These are phyloP conservation scores for Magnusiomyces suaveolens DNA, from an alignment of 1,139 yeast species.

Conservation along the genomic window DNA sequence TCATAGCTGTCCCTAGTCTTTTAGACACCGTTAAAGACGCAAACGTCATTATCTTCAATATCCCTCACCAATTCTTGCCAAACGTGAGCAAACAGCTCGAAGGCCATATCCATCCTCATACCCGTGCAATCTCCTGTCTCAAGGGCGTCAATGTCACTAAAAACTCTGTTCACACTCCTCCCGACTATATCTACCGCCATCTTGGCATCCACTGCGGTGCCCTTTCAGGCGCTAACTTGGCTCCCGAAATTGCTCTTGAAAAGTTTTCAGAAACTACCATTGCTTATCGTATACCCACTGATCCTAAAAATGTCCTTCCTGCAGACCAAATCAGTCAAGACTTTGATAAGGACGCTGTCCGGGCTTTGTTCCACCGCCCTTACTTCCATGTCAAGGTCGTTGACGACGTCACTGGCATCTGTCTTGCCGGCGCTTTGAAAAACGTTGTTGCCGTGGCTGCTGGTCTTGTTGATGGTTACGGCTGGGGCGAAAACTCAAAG, in stretches of 20 bases:
- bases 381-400: conserved; percentile 90
- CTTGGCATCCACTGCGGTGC: conserved; percentile 89
- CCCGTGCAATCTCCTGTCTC: conserved; percentile 83
- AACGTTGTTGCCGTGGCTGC: conserved; percentile 90
- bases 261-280: conserved; percentile 94
- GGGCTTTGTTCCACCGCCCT: conserved; percentile 81
- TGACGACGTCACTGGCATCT: conserved; percentile 86
- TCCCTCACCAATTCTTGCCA: conserved; percentile 76
- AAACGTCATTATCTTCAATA: conserved; percentile 77
- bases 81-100: conserved; percentile 62
- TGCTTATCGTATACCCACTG: conserved; percentile 61
- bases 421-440: conserved; percentile 90
- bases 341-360: conserved; percentile 57
- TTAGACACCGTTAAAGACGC: conserved; percentile 63
- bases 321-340: conserved; percentile 61
- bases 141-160: conserved; percentile 83
- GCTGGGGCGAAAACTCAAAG: conserved; percentile 98
- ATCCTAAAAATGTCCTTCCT: background rate
- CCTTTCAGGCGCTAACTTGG: conserved; percentile 88
- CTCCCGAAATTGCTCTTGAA: conserved; percentile 87
- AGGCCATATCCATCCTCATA: conserved; percentile 58
- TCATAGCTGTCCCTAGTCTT: conserved; percentile 76
- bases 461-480: conserved; percentile 90
- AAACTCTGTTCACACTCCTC: conserved; percentile 69
- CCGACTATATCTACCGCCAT: conserved; percentile 62